Base-by-base conservation (phyloP, 139 green algal genomes). In the Pleodorina starrii region DNA sequence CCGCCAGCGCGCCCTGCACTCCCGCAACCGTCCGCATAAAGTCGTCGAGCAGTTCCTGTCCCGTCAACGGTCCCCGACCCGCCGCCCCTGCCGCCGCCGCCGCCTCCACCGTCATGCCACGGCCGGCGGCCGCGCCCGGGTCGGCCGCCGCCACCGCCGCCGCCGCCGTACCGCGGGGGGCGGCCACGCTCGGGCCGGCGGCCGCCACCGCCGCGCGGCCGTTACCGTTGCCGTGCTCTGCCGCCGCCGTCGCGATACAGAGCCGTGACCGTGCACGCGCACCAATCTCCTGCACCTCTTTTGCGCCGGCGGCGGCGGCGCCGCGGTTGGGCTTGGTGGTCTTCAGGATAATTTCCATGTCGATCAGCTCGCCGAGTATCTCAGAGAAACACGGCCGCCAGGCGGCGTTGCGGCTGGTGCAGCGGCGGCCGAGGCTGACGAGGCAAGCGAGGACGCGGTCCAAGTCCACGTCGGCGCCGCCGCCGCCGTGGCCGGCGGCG, bases 271-370 rank as follows among this genome's bases (percentile, higher is more conserved):
- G 23, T 14, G 40, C 10, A 14, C 72, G 72, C 27, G 2, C 42
- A 16, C 10, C 72, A 16, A 43, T 43, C 9, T 80, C 42, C 43
- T 57, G 72, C 35, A 48, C 69, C 11, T 77, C 69, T 32, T 48
- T 77, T 66, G 54, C 6, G 2, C 54, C 54, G 3, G 29, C 54
- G 36, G 54, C 6, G 2, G 21, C 54, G 3, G 29, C 54, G 36
- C 32, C 69, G 16, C 19, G 14, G 35, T 2, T 1, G 69, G 32
- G 42, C 43, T 21, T 35, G 14, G 74, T 10, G 25, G 76, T 21
- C 78, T 85, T 85, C 1, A 85, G 19, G 38, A 85, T 38, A 19
- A 57, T 42, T 40, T 86, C 80, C 40, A 86, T 35, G 42, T 86
- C 80, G 27, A 86, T 44, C 10, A 86, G 54, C 40, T 86, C 59